Percentiles rank a stretch among this genome's conserved stretches.
Evolutionary conservation across 495 filamentous ascomycete genomes (phyloP).

Genomic region (Trichoderma erinaceum): DNA sequence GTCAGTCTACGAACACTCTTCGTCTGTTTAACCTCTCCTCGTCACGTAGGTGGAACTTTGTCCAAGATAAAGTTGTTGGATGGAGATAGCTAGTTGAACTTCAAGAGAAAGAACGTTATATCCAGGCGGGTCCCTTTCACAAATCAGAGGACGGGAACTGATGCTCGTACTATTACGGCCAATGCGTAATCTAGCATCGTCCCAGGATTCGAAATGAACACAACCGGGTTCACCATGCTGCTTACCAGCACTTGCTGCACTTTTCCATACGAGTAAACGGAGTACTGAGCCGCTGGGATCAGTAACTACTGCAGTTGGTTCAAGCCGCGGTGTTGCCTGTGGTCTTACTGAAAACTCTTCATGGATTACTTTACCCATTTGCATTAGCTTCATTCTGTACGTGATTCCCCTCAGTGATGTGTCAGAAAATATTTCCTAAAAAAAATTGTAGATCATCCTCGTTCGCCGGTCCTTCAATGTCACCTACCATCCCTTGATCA

Average conservation of each 20-base stretch:
- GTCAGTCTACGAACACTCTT: not conserved
- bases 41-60: not conserved
- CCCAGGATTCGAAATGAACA: not conserved
- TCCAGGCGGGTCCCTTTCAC: not conserved
- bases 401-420: not conserved
- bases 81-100: not conserved
- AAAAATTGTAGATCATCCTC: not conserved
- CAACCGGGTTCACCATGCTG: not conserved
- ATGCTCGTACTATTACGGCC: not conserved
- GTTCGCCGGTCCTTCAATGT: not conserved
- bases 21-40: not conserved
- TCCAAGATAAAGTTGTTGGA: conserved; percentile 4
- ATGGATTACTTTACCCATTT: not conserved
- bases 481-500: too few relatives aligned
- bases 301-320: not conserved
- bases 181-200: not conserved
- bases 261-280: too few relatives aligned
- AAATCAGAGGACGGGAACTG: too few relatives aligned
- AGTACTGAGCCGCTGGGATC: too few relatives aligned
- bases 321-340: not conserved
- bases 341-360: not conserved
- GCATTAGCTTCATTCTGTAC: not conserved
- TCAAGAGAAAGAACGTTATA: not conserved
- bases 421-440: not conserved
- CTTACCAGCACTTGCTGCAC: not conserved